Evolutionary conservation across 2,329 filamentous ascomycete species (phyloP), one percentile per base, ranked within the genome.

Genomic region (Talaromyces sp.): DNA sequence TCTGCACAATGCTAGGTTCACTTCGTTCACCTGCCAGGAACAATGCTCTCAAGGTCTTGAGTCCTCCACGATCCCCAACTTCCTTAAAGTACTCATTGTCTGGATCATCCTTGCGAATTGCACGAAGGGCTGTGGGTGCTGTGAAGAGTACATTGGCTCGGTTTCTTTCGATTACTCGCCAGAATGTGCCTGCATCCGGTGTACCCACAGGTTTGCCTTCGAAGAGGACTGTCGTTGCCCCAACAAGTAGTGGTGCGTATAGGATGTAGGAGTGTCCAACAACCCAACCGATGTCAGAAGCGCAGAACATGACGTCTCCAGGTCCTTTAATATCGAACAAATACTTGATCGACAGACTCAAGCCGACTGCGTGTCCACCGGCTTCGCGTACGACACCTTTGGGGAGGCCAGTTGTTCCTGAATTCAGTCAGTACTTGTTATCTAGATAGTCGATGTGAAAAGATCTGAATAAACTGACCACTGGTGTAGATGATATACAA

Each of bases 161-260:
- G 77, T 97, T 88, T 66, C 95, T 89, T 63, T 91, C 87, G 3
- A 95, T 74, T 17, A 96, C 84, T 2, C 91, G 81, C 92, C 92
- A 97, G 70, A 97, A 94, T 0, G 88, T 88, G 5, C 89, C 88
- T 0, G 91, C 89, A 65, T 96, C 86, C 0, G 92, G 92, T 0
- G 91, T 96, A 4, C 91, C 91, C 11, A 96, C 80, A 0, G 92
- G 92, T 64, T 97, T 97, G n/a, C 92, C 93, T 75, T 97, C 92
- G 71, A 91, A 97, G 0, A 97, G 78, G 1, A 97, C 84, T 0
- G 91, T 96, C 1, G 91, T 87, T 1, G 92, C 91, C 5, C 92
- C 92, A 0, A 88, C 84, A 1, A 97, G 82, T 5, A 97, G 82
- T 11, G 92, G 92, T 3, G 85, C 92, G 68, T 97, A 97, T 11